Base-by-base conservation (phyloP, 2,329 filamentous ascomycete species). In the Blastomyces gilchristii region DNA sequence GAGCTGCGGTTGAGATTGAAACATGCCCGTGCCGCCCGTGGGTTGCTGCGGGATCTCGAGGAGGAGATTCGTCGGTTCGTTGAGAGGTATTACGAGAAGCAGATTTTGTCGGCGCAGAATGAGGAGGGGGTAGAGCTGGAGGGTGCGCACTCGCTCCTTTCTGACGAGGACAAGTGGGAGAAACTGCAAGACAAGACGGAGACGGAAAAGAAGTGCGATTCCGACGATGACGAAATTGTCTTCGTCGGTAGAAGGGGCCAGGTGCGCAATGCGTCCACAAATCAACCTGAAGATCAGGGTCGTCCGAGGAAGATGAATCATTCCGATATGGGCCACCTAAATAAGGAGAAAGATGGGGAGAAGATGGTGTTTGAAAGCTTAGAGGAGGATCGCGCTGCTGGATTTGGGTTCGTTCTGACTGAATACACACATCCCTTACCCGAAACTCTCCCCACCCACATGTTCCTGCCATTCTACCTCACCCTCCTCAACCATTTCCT, bases 1-100 rank as follows among this genome's bases (percentile, higher is more conserved):
- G 90, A 96, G 71, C 79, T 97, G 62, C 86, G 89, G 60, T 83
- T 87, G 71, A 88, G 87, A 70, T 81, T 94, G 65, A 97, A 96
- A 84, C 87, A 88, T 69, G 80, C 84, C 56, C 88, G 87, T 63
- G 90, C 87, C 8, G 88, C 95, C 16, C 89, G 88, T 71, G 84
- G 84, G 3, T 86, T 96, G 79, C 83, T 97, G 22, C 88, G 90
- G 70, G 87, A 88, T 57, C 81, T 99, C 0, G 94, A 99, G 77
- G 85, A 89, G 71, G 90, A 93, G 22, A 88, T 97, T 9, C 79
- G 94, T 56, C 79, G 80, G 54, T 97, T 93, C 69, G 83, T 96
- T 9, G 74, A 78, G 68, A 78, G 81, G 71, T 88, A 83, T 80
- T 82, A 85, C 65, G 73, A 78, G 54, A 77, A 77, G 41, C 82